Percentiles rank a stretch among this genome's conserved stretches.
phyloP scores from a whole-genome alignment of 495 filamentous ascomycete genomes.

The Penicillium maclennaniae region DNA sequence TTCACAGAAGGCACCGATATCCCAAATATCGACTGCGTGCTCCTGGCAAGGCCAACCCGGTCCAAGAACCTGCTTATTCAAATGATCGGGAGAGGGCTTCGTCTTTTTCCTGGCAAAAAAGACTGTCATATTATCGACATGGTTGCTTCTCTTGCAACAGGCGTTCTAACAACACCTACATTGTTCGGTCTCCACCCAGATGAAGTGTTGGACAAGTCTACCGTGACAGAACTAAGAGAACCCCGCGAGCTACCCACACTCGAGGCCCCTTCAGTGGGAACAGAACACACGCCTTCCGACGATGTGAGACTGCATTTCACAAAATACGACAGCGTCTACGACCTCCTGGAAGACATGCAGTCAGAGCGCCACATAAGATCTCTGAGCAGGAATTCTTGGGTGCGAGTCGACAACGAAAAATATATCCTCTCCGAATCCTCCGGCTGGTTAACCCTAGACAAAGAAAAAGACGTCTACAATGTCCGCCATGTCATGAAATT shows the following conservation, averaged over 20 bases:
- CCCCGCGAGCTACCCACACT: conserved; percentile 17
- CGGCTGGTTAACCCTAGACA: conserved; percentile 60
- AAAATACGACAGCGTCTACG: conserved; percentile 83
- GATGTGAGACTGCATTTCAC: conserved; percentile 57
- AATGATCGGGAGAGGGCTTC: conserved; percentile 95
- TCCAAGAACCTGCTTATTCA: conserved; percentile 90
- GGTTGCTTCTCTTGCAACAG: conserved; percentile 75
- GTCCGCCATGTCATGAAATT: conserved; percentile 36
- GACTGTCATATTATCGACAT: conserved; percentile 97
- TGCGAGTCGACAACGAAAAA: conserved; percentile 58
- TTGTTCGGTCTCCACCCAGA: conserved; percentile 88
- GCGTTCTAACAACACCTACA: conserved; percentile 85
- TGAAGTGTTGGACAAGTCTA: conserved; percentile 65
- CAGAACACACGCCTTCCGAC: conserved; percentile 8
- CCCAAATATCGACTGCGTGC: conserved; percentile 91
- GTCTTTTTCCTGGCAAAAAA: conserved; percentile 71
- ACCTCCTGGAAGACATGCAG: conserved; percentile 79
- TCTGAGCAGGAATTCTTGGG: conserved; percentile 75
- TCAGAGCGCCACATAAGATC: conserved; percentile 72
- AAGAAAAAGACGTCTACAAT: conserved; percentile 22
- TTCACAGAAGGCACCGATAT: conserved; percentile 98
- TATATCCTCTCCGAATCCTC: conserved; percentile 58
- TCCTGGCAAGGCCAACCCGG: conserved; percentile 83
- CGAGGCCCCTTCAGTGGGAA: neutral
- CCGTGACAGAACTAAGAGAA: conserved; percentile 52